Conservation (phyloP, 129 eudicot species). For the Tanacetum coccineum region DNA sequence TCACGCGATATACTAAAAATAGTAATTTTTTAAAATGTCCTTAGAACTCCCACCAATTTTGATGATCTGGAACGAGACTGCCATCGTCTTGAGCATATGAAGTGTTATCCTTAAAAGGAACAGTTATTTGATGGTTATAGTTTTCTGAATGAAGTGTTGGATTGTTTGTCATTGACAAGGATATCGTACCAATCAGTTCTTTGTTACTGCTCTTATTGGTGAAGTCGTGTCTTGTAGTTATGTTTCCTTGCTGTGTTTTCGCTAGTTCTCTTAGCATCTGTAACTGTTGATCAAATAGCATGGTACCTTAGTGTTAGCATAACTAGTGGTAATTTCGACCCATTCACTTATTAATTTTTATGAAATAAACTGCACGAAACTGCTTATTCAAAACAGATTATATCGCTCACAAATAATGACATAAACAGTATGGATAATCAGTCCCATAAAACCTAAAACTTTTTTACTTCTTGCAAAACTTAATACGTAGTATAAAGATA, state of each 20-base stretch:
- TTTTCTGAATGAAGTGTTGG: slow-evolving; percentile 16
- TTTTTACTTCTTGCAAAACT: too few species aligned
- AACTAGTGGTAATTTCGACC: too few species aligned
- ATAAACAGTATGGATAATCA: too few species aligned
- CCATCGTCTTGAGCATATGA: slow-evolving; percentile 37
- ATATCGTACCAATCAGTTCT: slow-evolving; percentile 14
- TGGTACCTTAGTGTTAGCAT: not conserved
- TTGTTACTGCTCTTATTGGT: slow-evolving; percentile 19
- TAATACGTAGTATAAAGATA: too few species aligned
- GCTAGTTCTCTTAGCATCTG: slow-evolving; percentile 26
- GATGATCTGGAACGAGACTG: slow-evolving; percentile 29
- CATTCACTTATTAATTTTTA: too few species aligned
- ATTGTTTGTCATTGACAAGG: slow-evolving; percentile 10
- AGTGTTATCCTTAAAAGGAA: slow-evolving; percentile 16
- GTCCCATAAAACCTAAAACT: too few species aligned
- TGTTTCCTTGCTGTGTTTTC: not conserved
- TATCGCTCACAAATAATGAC: too few species aligned
- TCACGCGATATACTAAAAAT: not conserved
- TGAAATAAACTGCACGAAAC: too few species aligned
- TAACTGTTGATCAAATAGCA: slow-evolving; percentile 20
- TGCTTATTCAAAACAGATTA: too few species aligned
- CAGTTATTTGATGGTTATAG: slow-evolving; percentile 13
- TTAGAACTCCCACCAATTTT: slow-evolving; percentile 40
- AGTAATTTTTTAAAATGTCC: not conserved
- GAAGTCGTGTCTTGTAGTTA: not conserved